A percentile compares a stretch with the other conserved stretches of the same genome.
phyloP scores from a whole-genome alignment of 352 stramenopile species.

The Phytophthora crassamura region DNA sequence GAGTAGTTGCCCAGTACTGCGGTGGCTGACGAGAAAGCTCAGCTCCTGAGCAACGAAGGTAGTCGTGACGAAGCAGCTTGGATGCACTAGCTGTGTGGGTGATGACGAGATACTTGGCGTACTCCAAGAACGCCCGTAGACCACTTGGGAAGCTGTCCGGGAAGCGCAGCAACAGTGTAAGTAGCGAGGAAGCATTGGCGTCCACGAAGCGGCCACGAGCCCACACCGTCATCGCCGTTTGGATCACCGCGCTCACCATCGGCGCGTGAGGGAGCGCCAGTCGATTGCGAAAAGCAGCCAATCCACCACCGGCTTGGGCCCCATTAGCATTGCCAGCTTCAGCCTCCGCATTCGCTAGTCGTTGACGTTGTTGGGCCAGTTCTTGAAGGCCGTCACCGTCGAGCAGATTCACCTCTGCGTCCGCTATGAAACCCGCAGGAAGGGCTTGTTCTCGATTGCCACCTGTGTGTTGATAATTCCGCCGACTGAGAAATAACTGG shows the following conservation, averaged over 20 bases:
- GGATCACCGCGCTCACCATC: constrained; percentile 53
- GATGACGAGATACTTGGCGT: constrained; percentile 63
- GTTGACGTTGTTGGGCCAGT: constrained; percentile 25
- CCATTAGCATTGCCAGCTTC: constrained; percentile 11
- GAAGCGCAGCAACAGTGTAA: constrained; percentile 46
- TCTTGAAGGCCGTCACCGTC: constrained; percentile 24
- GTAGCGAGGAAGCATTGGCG: constrained; percentile 34
- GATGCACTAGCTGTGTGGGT: constrained; percentile 43
- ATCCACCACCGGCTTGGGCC: constrained; percentile 7
- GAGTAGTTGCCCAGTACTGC: constrained; percentile 17
- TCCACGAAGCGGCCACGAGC: constrained; percentile 49
- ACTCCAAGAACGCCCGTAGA: constrained; percentile 72
- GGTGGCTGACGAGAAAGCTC: constrained; percentile 13
- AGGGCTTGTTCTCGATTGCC: constrained; percentile 11
- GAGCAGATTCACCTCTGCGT: constrained; percentile 24
- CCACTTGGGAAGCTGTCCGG: constrained; percentile 41
- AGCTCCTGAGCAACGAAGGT: constrained; percentile 36
- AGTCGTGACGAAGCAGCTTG: constrained; percentile 64
- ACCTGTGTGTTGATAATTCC: constrained; percentile 28
- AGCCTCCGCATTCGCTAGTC: constrained; percentile 12
- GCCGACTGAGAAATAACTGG: constrained; percentile 46
- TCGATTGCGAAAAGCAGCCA: constrained; percentile 27
- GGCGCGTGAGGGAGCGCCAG: constrained; percentile 16
- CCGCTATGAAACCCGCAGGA: constrained; percentile 18
- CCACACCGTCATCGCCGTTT: constrained; percentile 50